Evolutionary conservation across 2,329 filamentous ascomycete species (phyloP).

Genomic region (Biscogniauxia mediterranea): DNA sequence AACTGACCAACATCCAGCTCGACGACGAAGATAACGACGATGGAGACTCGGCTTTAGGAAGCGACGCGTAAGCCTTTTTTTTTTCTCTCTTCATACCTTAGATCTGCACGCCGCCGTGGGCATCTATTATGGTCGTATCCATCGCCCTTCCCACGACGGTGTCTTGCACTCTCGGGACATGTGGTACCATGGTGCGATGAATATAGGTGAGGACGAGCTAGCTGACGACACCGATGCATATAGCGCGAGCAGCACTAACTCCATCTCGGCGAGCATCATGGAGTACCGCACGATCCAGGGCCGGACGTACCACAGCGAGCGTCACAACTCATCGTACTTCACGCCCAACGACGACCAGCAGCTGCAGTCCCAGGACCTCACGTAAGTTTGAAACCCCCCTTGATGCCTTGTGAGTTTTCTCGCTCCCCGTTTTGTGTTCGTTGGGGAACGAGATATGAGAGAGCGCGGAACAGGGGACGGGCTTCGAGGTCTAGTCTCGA

Average conservation of each 20-base stretch:
- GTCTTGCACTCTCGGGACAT: no score
- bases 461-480: no score
- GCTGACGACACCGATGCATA: background rate
- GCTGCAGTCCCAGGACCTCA: conserved; percentile 24
- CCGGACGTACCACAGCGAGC: conserved; percentile 30
- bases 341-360: conserved; percentile 28
- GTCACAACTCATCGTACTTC: conserved; percentile 23
- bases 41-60: background rate
- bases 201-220: background rate
- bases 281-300: conserved; percentile 31
- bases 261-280: conserved; percentile 30
- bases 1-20: background rate
- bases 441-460: no score
- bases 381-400: conserved; percentile 11
- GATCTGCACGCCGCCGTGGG: no score
- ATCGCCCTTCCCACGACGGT: no score
- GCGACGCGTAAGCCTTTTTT: background rate
- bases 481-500: background rate
- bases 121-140: no score
- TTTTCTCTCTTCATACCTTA: background rate
- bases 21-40: background rate
- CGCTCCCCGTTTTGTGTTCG: no score
- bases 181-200: no score
- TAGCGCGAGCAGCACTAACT: conserved; percentile 27
- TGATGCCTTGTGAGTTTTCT: background rate